These are phyloP conservation scores for Linnemannia exigua DNA, from an alignment of 192 early-diverging fungal species.

Conservation along the genomic window DNA sequence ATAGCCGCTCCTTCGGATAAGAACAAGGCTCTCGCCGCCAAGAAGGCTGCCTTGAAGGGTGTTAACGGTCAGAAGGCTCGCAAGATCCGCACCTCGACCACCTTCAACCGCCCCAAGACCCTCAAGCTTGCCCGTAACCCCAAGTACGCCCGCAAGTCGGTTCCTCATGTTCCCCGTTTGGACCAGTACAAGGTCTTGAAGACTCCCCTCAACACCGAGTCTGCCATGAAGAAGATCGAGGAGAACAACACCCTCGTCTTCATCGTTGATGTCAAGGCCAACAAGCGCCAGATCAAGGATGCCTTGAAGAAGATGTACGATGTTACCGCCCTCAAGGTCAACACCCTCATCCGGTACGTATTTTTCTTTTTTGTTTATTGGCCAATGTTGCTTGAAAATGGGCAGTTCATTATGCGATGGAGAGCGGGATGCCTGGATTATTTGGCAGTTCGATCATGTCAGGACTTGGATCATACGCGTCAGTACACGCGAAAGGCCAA, in stretches of 20 bases:
- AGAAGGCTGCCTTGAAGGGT: constrained; percentile 98
- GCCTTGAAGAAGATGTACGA: constrained; percentile 98
- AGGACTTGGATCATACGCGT: not conserved
- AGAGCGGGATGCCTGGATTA: not conserved
- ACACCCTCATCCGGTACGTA: constrained; percentile 92
- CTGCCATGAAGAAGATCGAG: constrained; percentile 99
- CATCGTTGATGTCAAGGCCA: constrained; percentile 94
- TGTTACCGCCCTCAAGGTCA: constrained; percentile 95
- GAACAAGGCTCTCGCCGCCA: constrained; percentile 93
- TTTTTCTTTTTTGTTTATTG: not conserved
- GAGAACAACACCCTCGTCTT: constrained; percentile 99
- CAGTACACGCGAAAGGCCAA: not conserved
- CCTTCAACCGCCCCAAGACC: constrained; percentile 98
- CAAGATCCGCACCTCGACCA: constrained; percentile 92
- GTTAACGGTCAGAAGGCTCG: constrained; percentile 83
- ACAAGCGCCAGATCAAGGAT: constrained; percentile 99
- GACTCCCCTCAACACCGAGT: constrained; percentile 97
- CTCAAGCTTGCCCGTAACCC: constrained; percentile 88
- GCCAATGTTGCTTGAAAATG: not conserved
- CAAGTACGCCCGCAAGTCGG: constrained; percentile 94
- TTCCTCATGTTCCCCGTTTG: constrained; percentile 82
- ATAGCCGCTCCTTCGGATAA: constrained; percentile 59
- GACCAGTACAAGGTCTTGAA: constrained; percentile 93
- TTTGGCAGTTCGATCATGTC: not conserved
- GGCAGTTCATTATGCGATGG: not conserved